Evolutionary conservation across 2,329 filamentous ascomycete species (phyloP), one percentile per base, ranked within the genome.

Genomic region (Epichloe elymi): DNA sequence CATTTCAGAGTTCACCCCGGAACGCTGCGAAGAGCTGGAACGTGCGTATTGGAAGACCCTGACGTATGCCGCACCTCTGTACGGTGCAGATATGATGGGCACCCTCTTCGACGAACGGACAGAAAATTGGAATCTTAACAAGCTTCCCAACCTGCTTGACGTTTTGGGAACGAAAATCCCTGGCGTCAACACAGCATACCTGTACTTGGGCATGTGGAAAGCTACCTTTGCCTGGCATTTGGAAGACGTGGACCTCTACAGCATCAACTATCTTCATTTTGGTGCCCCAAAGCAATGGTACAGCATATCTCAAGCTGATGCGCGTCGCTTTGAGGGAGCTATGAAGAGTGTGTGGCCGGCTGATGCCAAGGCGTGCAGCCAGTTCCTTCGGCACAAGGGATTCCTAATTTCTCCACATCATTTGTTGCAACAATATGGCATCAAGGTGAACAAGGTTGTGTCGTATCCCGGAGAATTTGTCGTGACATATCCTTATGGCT

Each of bases 131-230:
- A 98, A 98, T 60, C 80, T 98, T 43, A 93, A 94, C 60, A 94
- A 95, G 63, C 76, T 98, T 33, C 88, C 88, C 12, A 98, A 97
- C 59, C 71, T 98, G 51, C 77, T 98, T 39, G 93, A 98, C 66
- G 88, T 96, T 4, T 75, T 98, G 2, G 93, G 93, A 6, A 91
- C 89, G 51, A 95, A 96, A 60, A 88, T 98, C 8, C 94, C 93
- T 3, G 93, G 93, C 58, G 94, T 98, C 63, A 98, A 98, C 63
- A 98, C 91, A 2, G 91, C 93, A 2, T 98, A 98, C 63, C 79
- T 98, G 2, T 98, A 98, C 63, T 76, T 98, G 53, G 93, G 93
- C 42, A 98, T 98, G 93, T 98, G 93, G 93, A 97, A 97, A 68
- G 91, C 93, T 12, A 97, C 93, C 0, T 98, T 98, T 65, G 93